Conservation (phyloP, 83 land plant species). For the Diphasiastrum complanatum region DNA sequence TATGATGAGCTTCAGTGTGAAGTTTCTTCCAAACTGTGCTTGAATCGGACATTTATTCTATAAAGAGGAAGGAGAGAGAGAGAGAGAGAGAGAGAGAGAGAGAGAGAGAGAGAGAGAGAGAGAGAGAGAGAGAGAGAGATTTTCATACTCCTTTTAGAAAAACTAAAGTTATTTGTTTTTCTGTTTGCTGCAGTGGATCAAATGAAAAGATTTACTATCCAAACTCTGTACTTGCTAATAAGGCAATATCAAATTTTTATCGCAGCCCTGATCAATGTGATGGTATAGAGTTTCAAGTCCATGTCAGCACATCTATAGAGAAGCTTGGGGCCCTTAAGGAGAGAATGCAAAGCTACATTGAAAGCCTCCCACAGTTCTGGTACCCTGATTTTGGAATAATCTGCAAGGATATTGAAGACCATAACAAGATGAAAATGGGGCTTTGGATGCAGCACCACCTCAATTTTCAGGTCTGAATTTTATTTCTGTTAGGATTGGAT, state of each 20-base stretch:
- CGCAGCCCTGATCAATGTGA: constrained; percentile 31
- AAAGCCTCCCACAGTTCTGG: constrained; percentile 1
- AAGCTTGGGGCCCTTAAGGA: not conserved
- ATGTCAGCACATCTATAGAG: constrained; percentile 15
- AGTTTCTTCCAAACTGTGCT: too few relatives aligned
- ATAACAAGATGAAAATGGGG: not conserved
- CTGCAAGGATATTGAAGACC: not conserved
- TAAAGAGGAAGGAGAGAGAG: too few relatives aligned
- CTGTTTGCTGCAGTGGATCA: constrained; percentile 12
- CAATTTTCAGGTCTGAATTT: not conserved
- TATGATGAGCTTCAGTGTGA: too few relatives aligned
- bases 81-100: too few relatives aligned
- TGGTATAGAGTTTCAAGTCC: constrained; percentile 18
- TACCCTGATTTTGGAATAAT: not conserved
- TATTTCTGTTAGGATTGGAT: too few relatives aligned
- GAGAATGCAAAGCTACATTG: not conserved
- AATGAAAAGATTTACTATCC: constrained; percentile 27
- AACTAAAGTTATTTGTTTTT: too few relatives aligned
- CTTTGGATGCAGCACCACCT: not conserved
- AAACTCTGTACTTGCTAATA: constrained; percentile 17
- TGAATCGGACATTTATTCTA: too few relatives aligned
- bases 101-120: too few relatives aligned
- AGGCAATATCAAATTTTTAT: constrained; percentile 23
- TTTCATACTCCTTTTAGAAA: too few relatives aligned
- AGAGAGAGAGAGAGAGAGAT: too few relatives aligned